A percentile compares a stretch with the other conserved stretches of the same genome.
phyloP scores from a whole-genome alignment of 2,329 filamentous ascomycete genomes.

The Hirsutella thompsonii region DNA sequence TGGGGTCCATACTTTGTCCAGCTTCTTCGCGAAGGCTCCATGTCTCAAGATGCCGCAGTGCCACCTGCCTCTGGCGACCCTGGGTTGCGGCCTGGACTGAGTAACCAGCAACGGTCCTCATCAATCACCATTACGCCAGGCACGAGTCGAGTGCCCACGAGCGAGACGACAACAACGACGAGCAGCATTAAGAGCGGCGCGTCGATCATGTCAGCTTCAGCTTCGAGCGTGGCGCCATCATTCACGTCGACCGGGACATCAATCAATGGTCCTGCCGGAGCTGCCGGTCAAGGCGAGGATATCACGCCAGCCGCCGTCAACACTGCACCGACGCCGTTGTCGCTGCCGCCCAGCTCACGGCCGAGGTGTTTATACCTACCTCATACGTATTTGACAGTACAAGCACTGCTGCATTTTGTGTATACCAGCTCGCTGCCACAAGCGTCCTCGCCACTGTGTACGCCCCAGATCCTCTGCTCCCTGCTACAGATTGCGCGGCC shows the following conservation, averaged over 20 bases:
- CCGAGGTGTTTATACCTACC: slow-evolving; percentile 85
- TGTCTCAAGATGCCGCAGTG: slow-evolving; percentile 60
- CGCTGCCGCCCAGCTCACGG: slow-evolving; percentile 49
- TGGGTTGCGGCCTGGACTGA: slow-evolving; percentile 44
- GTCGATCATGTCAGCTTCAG: slow-evolving; percentile 21
- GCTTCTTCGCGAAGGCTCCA: slow-evolving; percentile 68
- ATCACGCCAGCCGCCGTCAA: slow-evolving; percentile 31
- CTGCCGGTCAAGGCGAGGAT: slow-evolving; percentile 26
- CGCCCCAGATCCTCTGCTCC: slow-evolving; percentile 90
- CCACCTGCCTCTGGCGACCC: slow-evolving; percentile 39
- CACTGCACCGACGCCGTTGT: slow-evolving; percentile 41
- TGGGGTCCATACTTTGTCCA: slow-evolving; percentile 97
- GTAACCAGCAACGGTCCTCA: slow-evolving; percentile 57
- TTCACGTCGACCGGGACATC: slow-evolving; percentile 32
- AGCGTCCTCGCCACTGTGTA: slow-evolving; percentile 65
- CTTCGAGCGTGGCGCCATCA: slow-evolving; percentile 23
- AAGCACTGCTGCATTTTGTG: slow-evolving; percentile 81
- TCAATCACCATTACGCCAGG: slow-evolving; percentile 73
- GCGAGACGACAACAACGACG: slow-evolving; percentile 17
- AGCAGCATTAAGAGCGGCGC: slow-evolving; percentile 24
- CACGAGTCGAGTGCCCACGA: slow-evolving; percentile 33
- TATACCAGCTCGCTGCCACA: slow-evolving; percentile 85
- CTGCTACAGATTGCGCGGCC: slow-evolving; percentile 85
- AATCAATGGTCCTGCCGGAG: slow-evolving; percentile 8
- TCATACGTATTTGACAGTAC: slow-evolving; percentile 79